Evolutionary conservation across 805 yeast species (phyloP), one percentile per base, ranked within the genome.

Genomic region (Ascoidea asiatica): DNA sequence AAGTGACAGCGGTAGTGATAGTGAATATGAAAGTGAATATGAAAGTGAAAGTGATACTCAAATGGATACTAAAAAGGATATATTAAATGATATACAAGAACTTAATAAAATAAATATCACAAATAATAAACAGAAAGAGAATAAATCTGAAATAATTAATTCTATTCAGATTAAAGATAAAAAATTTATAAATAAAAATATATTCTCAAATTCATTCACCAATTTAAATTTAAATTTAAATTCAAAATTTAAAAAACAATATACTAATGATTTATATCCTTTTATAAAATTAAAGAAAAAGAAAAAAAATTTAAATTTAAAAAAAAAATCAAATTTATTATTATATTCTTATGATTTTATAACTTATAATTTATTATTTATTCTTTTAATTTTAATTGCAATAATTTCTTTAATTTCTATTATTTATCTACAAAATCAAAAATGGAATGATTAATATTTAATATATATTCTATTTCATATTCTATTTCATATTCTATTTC

Each of bases 381-480:
- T 40, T 15, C 19, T 40, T 6, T 22, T 40, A 29, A 20, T 40
- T 8, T 1, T 40, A 6, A 22, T 40, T 6, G 42, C 42, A 15
- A 20, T 40, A 13, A 2, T 11, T 13, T 40, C 42, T 5, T 29
- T 19, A 11, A 21, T 40, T 18, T 11, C 19, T n/a, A 20, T 40
- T 4, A 5, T 29, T 7, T 40, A 40, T 19, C n/a, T 40, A 17
- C 42, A 40, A 29, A 11, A 20, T 8, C 19, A 23, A 19, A 40
- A 40, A 40, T 40, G 42, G 42, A 21, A 44, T 15, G 19, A 46
- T 47, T 36, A 38, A 37, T 45, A 44, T 35, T 18, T 19, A 19
- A 42, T 33, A 38, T 48, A 46, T 15, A 39, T 42, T 8, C 51
- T 45, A n/a, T n/a, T n/a, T n/a, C n/a, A n/a, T n/a, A n/a, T n/a